Evolutionary conservation across 176 grass and related monocot genomes (phyloP), one percentile per base, ranked within the genome.

Genomic region (Elymus sibiricus): DNA sequence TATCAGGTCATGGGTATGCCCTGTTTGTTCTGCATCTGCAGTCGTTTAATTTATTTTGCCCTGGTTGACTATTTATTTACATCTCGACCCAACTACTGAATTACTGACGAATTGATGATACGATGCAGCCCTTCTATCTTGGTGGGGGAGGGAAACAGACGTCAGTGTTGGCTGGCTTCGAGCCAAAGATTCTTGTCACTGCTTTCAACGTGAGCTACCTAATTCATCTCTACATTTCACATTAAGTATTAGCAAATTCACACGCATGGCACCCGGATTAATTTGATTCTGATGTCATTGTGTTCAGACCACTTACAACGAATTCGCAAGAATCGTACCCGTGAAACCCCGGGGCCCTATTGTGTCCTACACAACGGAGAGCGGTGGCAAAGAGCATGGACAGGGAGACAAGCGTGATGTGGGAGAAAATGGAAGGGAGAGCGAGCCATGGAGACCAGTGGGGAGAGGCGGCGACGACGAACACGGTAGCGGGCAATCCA

Each of bases 151-250:
- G 35, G 22, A 42, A 65, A 70, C 84, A 90, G 0, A 59, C 32
- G 16, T 94, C 97, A 0, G 88, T 94, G 16, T 77, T 95, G 3
- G 79, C 88, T 14, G 92, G 93, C 32, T 98, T 98, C 32, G 84
- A 91, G 27, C 81, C 71, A 0, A 79, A 31, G 65, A 95, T 92
- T 35, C 93, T 98, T 4, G 58, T 77, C 2, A 76, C 86, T 24
- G 97, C 90, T 16, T 87, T 98, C 82, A 99, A 99, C 35, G 97
- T 99, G 61, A 94, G 93, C 22, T 56, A 94, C 88, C 22, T 69
- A n/a, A 72, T 44, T 16, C 55, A 19, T 15, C 43, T 56, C 59
- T 78, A 42, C 27, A 74, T 25, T 79, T 65, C 64, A 67, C 73
- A 84, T 32, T 26, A 1, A 26, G 29, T n/a, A 24, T 73, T 29